Percentiles rank a stretch among this genome's conserved stretches.
Conservation (phyloP, 306 rosid genomes). For the Cucumis sativus region Cucumber_9930_V3 NC_026655.2:28499501-28500000, state of each 20-base stretch:
- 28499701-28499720: slow-evolving; percentile 99
- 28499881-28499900: too few species aligned
- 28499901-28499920: too few species aligned
- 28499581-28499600: neutral
- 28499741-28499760: slow-evolving; percentile 99
- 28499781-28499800: slow-evolving; percentile 96
- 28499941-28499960: neutral
- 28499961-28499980: neutral
- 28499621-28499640: neutral
- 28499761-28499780: slow-evolving; percentile 96
- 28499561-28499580: neutral
- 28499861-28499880: neutral
- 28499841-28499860: neutral
- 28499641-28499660: neutral
- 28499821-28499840: neutral
- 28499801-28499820: slow-evolving; percentile 60
- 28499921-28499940: neutral
- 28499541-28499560: neutral
- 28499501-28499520: neutral
- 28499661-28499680: slow-evolving; percentile 16
- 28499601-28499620: neutral
- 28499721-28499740: slow-evolving; percentile 94
- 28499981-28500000: neutral
- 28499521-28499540: neutral
- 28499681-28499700: slow-evolving; percentile 97